Evolutionary conservation across 768 basidiomycete genomes (phyloP).

Genomic region (Coprinopsis sp.): DNA sequence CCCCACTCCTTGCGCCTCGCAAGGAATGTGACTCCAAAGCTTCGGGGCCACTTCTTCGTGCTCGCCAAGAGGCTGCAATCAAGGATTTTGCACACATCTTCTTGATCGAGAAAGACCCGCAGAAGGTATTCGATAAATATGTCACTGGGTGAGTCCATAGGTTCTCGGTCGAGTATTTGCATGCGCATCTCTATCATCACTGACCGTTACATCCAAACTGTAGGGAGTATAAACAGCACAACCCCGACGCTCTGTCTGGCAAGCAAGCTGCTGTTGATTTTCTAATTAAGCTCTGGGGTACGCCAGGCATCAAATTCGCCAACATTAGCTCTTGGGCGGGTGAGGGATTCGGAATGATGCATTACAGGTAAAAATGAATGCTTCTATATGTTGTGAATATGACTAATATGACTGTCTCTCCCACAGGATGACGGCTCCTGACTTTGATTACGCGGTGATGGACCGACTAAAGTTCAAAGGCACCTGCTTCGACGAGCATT

Average conservation of each 20-base stretch:
- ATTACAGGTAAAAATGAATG: constrained; percentile 6
- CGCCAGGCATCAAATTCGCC: constrained; percentile 3
- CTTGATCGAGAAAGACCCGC: constrained; percentile 5
- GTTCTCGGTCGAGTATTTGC: too few relatives aligned
- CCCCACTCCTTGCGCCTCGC: not conserved
- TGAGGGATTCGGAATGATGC: constrained; percentile 7
- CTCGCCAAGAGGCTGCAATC: constrained; percentile 4
- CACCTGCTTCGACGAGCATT: constrained; percentile 11
- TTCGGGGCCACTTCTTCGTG: constrained; percentile 1
- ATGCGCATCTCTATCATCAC: not conserved
- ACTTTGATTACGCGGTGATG: constrained; percentile 4
- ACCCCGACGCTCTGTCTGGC: constrained; percentile 9
- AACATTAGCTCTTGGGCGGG: constrained; percentile 7
- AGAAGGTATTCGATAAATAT: constrained; percentile 8
- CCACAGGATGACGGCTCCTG: not conserved
- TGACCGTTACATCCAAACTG: not conserved
- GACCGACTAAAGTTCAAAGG: constrained; percentile 7
- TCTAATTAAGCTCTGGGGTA: constrained; percentile 1
- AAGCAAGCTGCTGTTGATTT: constrained; percentile 6
- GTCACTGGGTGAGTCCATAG: constrained; percentile 6
- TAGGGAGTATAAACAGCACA: constrained; percentile 11
- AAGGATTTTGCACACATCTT: constrained; percentile 6
- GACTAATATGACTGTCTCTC: too few relatives aligned
- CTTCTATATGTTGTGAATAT: not conserved
- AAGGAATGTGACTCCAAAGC: constrained; percentile 5